Evolutionary conservation across 2,329 filamentous ascomycete genomes (phyloP), one percentile per base, ranked within the genome.

Genomic region (Ophiostoma quercus): DNA sequence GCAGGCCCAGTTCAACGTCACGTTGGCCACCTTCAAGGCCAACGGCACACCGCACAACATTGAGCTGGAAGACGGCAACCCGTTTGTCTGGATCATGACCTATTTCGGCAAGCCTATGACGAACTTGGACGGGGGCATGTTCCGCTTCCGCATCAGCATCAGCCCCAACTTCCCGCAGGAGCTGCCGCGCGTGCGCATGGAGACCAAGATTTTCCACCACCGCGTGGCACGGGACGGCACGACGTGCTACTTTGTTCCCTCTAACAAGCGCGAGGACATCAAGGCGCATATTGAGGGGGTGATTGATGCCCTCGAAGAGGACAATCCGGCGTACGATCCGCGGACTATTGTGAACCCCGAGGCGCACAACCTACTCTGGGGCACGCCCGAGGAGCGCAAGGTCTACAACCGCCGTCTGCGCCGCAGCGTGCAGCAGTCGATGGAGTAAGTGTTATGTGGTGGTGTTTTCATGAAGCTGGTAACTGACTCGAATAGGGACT

Each of bases 101-200:
- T 94, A 97, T 77, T 96, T 97, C 77, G 95, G 95, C 34, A 87
- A 90, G 69, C 92, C 93, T 0, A 96, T 95, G 90, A 96, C 93
- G 6, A 93, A 96, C 74, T 86, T 98, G 1, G 94, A 98, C 75
- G 94, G 94, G 19, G 93, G 94, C 1, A 85, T 98, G 72, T 94
- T 98, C 81, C 87, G 87, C 72, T 90, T 97, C 78, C 90, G 85
- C 75, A 83, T 98, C 69, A 84, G 84, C 75, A 89, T 98, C 75
- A 96, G 92, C 75, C 89, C 92, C 6, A 86, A 88, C 6, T 98
- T 97, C 76, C 95, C 95, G 0, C 87, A 92, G 57, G 92, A 96
- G 74, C 92, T 97, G 75, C 95, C 94, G 32, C 88, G 94, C 43
- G 90, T 94, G 69, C 88, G 85, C 72, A 89, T 97, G 73, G 87